Conservation (phyloP, 1,139 yeast genomes). For the Lizanozyma gosingica region DNA sequence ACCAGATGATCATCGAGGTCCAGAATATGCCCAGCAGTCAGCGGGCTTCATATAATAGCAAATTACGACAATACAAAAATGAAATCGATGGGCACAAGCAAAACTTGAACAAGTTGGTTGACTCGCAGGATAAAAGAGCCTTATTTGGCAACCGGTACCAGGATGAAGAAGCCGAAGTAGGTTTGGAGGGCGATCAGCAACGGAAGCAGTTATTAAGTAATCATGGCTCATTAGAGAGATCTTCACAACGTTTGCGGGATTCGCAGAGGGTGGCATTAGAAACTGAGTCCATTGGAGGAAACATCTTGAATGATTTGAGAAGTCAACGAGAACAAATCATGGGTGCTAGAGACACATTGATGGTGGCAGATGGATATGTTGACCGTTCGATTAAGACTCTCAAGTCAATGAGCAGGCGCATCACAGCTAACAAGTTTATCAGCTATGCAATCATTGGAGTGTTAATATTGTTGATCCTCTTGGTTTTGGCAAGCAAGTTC, state of each 20-base stretch:
- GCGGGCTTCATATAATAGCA: slow-evolving; percentile 60
- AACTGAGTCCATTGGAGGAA: slow-evolving; percentile 87
- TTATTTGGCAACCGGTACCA: slow-evolving; percentile 50
- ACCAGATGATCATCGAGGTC: slow-evolving; percentile 74
- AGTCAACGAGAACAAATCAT: slow-evolving; percentile 89
- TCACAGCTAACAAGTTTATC: slow-evolving; percentile 90
- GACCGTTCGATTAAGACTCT: slow-evolving; percentile 84
- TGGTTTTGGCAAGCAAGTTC: slow-evolving; percentile 84
- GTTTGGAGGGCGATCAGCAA: slow-evolving; percentile 43
- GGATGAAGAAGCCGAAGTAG: slow-evolving; percentile 27
- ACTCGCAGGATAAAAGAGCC: slow-evolving; percentile 56
- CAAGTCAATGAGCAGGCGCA: slow-evolving; percentile 84
- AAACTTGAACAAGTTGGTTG: slow-evolving; percentile 42
- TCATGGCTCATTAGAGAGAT: slow-evolving; percentile 73
- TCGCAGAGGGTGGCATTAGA: slow-evolving; percentile 88
- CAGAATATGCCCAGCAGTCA: slow-evolving; percentile 69
- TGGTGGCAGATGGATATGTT: slow-evolving; percentile 88
- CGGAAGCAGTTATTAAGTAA: slow-evolving; percentile 74
- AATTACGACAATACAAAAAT: slow-evolving; percentile 56
- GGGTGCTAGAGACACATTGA: slow-evolving; percentile 74
- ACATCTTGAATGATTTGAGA: slow-evolving; percentile 78
- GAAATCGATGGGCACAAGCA: slow-evolving; percentile 53
- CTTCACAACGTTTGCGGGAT: slow-evolving; percentile 76
- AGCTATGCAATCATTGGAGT: slow-evolving; percentile 95
- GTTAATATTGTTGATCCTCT: slow-evolving; percentile 68